These are phyloP conservation scores for Eucalyptus erythrocorys DNA, from an alignment of 345 rosid species.

Conservation along the genomic window DNA sequence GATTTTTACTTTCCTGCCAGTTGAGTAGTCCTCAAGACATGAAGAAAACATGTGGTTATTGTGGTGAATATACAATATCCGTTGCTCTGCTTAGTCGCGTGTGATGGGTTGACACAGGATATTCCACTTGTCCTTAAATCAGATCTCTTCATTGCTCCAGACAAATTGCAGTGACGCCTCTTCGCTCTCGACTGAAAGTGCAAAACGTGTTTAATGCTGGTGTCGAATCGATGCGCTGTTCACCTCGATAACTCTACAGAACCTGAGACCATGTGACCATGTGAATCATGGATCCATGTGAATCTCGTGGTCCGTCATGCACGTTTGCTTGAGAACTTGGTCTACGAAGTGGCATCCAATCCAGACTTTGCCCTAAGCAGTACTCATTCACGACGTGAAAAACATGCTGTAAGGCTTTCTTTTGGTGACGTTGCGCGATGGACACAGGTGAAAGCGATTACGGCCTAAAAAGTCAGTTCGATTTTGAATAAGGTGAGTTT, in stretches of 20 bases:
- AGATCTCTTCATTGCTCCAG: not conserved
- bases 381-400: not conserved
- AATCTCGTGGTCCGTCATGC: not conserved
- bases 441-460: not conserved
- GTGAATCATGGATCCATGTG: not conserved
- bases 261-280: not conserved
- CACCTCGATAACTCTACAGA: not conserved
- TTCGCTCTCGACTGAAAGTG: not conserved
- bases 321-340: not conserved
- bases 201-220: not conserved
- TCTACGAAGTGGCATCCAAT: not conserved
- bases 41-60: not conserved
- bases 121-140: not conserved
- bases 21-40: not conserved
- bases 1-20: not conserved
- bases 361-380: not conserved
- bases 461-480: not conserved
- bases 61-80: not conserved
- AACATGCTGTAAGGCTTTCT: not conserved
- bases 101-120: not conserved
- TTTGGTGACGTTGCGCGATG: not conserved
- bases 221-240: not conserved
- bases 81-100: not conserved
- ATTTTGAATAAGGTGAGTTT: not conserved
- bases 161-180: not conserved